phyloP scores from a whole-genome alignment of 2,329 filamentous ascomycete species.

The Epichloe amarillans region DNA sequence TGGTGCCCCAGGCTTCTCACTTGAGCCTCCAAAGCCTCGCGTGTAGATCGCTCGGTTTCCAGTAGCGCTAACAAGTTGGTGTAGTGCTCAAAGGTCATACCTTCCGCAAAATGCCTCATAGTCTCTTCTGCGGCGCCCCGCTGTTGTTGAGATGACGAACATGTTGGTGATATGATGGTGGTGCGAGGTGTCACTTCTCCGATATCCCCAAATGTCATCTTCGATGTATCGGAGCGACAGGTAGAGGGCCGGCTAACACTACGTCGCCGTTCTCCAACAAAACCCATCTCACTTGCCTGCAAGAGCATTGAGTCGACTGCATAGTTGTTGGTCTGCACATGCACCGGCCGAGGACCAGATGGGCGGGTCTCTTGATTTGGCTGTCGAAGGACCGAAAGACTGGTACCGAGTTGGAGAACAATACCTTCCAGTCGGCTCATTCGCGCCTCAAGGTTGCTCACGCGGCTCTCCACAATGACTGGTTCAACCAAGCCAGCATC shows the following conservation, averaged over 20 bases:
- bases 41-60: conserved; percentile 41
- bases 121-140: conserved; percentile 8
- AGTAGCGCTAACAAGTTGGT: conserved; percentile 37
- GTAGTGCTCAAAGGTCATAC: conserved; percentile 33
- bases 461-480: conserved; percentile 38
- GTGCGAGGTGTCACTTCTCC: conserved; percentile 28
- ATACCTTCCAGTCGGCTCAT: conserved; percentile 40
- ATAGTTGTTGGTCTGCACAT: not conserved
- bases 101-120: conserved; percentile 17
- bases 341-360: conserved; percentile 2
- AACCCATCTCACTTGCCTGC: conserved; percentile 1
- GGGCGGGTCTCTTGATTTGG: conserved; percentile 16
- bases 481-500: conserved; percentile 22
- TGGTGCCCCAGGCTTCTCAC: conserved; percentile 39
- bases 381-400: conserved; percentile 26
- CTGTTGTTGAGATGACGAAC: conserved; percentile 28
- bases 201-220: conserved; percentile 32
- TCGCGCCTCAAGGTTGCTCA: conserved; percentile 36
- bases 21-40: conserved; percentile 41
- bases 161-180: conserved; percentile 18
- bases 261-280: not conserved
- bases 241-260: conserved; percentile 17
- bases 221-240: conserved; percentile 27
- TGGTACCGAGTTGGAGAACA: conserved; percentile 35
- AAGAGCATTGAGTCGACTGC: not conserved